Percentiles rank a stretch among this genome's conserved stretches.
These are phyloP conservation scores for Protomyces pachydermus DNA, from an alignment of 1,139 yeast species.

Conservation along the genomic window DNA sequence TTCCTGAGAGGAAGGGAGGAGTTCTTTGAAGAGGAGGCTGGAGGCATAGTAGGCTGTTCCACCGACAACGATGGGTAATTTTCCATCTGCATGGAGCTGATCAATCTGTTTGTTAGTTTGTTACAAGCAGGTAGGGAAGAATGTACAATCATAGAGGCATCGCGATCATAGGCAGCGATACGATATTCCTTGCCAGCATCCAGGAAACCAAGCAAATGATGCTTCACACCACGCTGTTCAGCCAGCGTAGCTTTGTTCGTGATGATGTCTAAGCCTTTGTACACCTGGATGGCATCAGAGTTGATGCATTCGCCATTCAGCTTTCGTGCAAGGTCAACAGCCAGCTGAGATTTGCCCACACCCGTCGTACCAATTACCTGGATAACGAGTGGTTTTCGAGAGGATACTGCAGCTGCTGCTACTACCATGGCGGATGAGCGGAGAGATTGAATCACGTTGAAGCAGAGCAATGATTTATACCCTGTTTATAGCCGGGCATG, in stretches of 20 bases:
- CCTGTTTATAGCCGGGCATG: too few species aligned
- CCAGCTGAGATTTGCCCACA: constrained; percentile 67
- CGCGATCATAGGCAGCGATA: constrained; percentile 72
- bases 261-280: constrained; percentile 62
- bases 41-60: constrained; percentile 94
- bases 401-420: not conserved
- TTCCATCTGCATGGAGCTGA: constrained; percentile 63
- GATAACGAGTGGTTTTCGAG: constrained; percentile 41
- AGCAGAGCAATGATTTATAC: too few species aligned
- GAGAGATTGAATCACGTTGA: too few species aligned
- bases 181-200: constrained; percentile 75
- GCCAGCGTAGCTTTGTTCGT: constrained; percentile 85
- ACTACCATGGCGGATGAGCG: too few species aligned
- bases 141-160: constrained; percentile 47
- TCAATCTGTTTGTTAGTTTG: constrained; percentile 43
- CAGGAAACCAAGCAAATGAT: constrained; percentile 75
- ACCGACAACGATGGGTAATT: constrained; percentile 83
- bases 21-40: constrained; percentile 64
- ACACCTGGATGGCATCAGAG: constrained; percentile 97
- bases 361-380: constrained; percentile 95
- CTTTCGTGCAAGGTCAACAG: constrained; percentile 70
- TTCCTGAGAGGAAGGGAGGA: constrained; percentile 42
- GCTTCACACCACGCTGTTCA: constrained; percentile 69
- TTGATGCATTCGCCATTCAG: constrained; percentile 86
- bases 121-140: not conserved